Percentiles rank a stretch among this genome's conserved stretches.
Evolutionary conservation across 2,329 filamentous ascomycete species (phyloP).

Genomic region (Fusarium nurragi): DNA sequence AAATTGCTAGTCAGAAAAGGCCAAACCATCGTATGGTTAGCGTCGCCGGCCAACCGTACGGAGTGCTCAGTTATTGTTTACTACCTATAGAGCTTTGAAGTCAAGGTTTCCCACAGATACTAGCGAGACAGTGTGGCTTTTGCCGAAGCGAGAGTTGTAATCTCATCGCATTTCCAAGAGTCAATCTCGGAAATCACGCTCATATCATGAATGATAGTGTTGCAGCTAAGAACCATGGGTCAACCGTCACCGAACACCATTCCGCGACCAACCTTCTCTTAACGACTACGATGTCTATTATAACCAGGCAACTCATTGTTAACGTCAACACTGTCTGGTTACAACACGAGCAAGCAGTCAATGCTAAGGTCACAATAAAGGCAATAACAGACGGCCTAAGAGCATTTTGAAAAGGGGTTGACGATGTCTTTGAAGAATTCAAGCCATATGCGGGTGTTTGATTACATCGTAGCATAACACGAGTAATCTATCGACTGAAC

Average conservation of each 20-base stretch:
- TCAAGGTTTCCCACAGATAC: slow-evolving; percentile 29
- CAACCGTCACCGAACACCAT: neutral
- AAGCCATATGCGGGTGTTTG: slow-evolving; percentile 33
- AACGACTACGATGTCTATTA: slow-evolving; percentile 24
- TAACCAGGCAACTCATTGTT: slow-evolving; percentile 28
- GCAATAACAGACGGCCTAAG: slow-evolving; percentile 35
- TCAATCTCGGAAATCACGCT: slow-evolving; percentile 28
- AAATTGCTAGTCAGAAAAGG: slow-evolving; percentile 32
- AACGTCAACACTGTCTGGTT: slow-evolving; percentile 32
- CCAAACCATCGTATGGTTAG: slow-evolving; percentile 35
- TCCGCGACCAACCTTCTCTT: slow-evolving; percentile 4
- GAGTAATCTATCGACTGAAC: slow-evolving; percentile 25
- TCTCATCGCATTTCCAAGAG: slow-evolving; percentile 25
- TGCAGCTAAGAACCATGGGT: slow-evolving; percentile 10
- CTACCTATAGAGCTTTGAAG: slow-evolving; percentile 14
- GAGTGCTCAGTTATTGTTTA: slow-evolving; percentile 15
- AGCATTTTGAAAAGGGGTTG: slow-evolving; percentile 30
- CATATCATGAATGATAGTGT: slow-evolving; percentile 20
- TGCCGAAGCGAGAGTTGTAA: slow-evolving; percentile 22
- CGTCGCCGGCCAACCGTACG: slow-evolving; percentile 30
- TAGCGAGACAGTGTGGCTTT: slow-evolving; percentile 36
- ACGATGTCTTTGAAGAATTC: slow-evolving; percentile 10
- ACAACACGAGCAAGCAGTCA: slow-evolving; percentile 24
- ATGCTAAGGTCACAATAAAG: slow-evolving; percentile 20
- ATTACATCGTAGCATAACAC: slow-evolving; percentile 38